Conservation (phyloP, 768 basidiomycete species). For the Leccinum subtestaceum region DNA sequence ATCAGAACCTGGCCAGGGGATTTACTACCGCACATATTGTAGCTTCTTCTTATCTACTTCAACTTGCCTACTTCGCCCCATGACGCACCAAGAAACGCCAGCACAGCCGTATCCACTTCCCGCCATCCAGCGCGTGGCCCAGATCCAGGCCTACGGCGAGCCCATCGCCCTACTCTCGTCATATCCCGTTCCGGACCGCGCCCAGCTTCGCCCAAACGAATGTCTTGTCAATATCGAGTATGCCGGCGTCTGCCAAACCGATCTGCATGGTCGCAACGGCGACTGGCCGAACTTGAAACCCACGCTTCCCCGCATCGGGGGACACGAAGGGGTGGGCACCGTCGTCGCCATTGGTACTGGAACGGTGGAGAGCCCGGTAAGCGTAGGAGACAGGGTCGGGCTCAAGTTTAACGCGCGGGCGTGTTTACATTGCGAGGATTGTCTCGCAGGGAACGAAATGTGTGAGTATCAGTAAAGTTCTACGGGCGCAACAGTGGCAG, state of each 20-base stretch:
- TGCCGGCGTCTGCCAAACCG: slow-evolving; percentile 43
- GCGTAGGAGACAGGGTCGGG: slow-evolving; percentile 41
- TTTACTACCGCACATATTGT: too few species aligned
- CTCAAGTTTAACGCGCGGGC: slow-evolving; percentile 42
- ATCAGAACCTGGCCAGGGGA: too few species aligned
- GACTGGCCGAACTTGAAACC: slow-evolving; percentile 32
- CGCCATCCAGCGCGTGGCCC: slow-evolving; percentile 26
- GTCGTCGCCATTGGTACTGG: slow-evolving; percentile 43
- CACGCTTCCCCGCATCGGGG: slow-evolving; percentile 36
- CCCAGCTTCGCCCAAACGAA: slow-evolving; percentile 21
- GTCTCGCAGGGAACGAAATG: slow-evolving; percentile 36
- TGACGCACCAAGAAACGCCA: neutral
- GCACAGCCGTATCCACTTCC: slow-evolving; percentile 10
- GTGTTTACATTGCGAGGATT: slow-evolving; percentile 41
- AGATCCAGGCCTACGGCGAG: slow-evolving; percentile 16
- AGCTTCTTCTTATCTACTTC: too few species aligned
- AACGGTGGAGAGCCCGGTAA: slow-evolving; percentile 29
- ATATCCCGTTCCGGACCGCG: slow-evolving; percentile 17
- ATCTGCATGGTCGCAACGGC: slow-evolving; percentile 39
- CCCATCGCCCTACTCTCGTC: slow-evolving; percentile 12
- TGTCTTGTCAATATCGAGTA: slow-evolving; percentile 42
- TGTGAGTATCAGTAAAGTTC: slow-evolving; percentile 13
- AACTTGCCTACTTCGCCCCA: too few species aligned
- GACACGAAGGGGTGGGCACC: slow-evolving; percentile 47
- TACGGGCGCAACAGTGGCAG: neutral